These are phyloP conservation scores for Podospora conica DNA, from an alignment of 495 filamentous ascomycete species.

Conservation along the genomic window DNA sequence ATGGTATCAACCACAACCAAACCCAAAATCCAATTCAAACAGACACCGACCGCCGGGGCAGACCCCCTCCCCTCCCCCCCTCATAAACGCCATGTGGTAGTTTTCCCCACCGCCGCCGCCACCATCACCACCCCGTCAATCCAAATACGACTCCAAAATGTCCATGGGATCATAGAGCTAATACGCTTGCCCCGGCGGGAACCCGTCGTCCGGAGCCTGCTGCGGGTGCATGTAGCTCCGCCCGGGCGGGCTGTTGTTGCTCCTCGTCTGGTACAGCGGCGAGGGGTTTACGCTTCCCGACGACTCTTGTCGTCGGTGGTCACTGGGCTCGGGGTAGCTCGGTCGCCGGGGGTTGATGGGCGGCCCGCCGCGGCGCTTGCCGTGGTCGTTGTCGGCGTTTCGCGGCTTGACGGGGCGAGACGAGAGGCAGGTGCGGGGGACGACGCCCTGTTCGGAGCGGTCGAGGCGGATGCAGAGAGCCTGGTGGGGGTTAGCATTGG, in stretches of 20 bases:
- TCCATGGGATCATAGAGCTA: slow-evolving; percentile 17
- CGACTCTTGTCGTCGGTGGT: not conserved
- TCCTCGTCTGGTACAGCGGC: not conserved
- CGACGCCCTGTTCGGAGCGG: slow-evolving; percentile 85
- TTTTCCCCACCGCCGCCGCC: not conserved
- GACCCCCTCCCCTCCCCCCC: not conserved
- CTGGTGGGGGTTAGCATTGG: slow-evolving; percentile 46
- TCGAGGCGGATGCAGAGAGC: slow-evolving; percentile 89
- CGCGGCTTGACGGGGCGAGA: slow-evolving; percentile 80
- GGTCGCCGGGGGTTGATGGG: slow-evolving; percentile 20
- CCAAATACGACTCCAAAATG: not conserved
- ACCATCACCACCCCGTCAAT: not conserved
- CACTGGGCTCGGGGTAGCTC: slow-evolving; percentile 2
- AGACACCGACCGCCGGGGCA: not conserved
- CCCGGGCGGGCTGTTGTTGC: slow-evolving; percentile 48
- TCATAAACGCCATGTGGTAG: not conserved
- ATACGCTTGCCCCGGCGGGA: slow-evolving; percentile 41
- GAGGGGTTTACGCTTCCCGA: no score
- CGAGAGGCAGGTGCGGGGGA: slow-evolving; percentile 88
- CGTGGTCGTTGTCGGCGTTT: not conserved
- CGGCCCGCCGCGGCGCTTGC: slow-evolving; percentile 13
- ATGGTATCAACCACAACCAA: not conserved
- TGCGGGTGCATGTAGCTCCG: slow-evolving; percentile 50
- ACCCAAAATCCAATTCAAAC: not conserved
- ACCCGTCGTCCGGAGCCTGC: slow-evolving; percentile 26